Evolutionary conservation across 2,329 filamentous ascomycete species (phyloP).

Genomic region (Penicillium sp.): DNA sequence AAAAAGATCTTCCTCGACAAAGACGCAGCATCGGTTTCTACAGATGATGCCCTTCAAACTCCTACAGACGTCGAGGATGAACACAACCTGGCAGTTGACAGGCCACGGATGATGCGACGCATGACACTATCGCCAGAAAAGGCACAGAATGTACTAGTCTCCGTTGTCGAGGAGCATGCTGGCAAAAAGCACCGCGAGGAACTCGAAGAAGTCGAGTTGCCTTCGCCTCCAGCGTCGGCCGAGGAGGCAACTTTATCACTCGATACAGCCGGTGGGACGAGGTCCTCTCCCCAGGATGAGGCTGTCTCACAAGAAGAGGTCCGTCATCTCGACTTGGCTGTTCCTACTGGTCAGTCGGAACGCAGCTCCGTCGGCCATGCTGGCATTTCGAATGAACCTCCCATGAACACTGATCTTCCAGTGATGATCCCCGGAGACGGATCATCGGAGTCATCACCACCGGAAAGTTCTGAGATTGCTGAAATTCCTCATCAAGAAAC

Average conservation of each 20-base stretch:
- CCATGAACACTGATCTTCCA: slow-evolving; percentile 12
- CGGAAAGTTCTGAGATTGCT: slow-evolving; percentile 13
- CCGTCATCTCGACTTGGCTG: slow-evolving; percentile 61
- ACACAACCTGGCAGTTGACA: slow-evolving; percentile 30
- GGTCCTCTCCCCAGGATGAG: slow-evolving; percentile 24
- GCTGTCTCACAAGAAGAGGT: slow-evolving; percentile 52
- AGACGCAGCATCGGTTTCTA: slow-evolving; percentile 70
- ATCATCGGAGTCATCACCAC: slow-evolving; percentile 6
- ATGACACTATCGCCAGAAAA: slow-evolving; percentile 60
- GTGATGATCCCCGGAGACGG: slow-evolving; percentile 11
- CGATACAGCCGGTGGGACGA: slow-evolving; percentile 19
- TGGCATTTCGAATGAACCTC: slow-evolving; percentile 8
- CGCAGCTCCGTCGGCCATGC: slow-evolving; percentile 12
- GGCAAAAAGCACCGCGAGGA: slow-evolving; percentile 35
- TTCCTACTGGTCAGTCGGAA: slow-evolving; percentile 37
- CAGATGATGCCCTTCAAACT: slow-evolving; percentile 63
- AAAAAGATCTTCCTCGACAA: slow-evolving; percentile 92
- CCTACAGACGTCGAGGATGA: slow-evolving; percentile 38
- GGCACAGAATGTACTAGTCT: slow-evolving; percentile 62
- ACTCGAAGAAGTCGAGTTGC: slow-evolving; percentile 13
- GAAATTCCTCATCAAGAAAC: slow-evolving; percentile 7
- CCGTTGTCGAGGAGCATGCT: slow-evolving; percentile 65
- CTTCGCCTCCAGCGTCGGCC: slow-evolving; percentile 19
- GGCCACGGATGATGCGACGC: slow-evolving; percentile 37
- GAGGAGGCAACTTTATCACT: slow-evolving; percentile 24